Evolutionary conservation across 164 flowering plant genomes (phyloP).

Genomic region (Magnolia changhungtana): DNA sequence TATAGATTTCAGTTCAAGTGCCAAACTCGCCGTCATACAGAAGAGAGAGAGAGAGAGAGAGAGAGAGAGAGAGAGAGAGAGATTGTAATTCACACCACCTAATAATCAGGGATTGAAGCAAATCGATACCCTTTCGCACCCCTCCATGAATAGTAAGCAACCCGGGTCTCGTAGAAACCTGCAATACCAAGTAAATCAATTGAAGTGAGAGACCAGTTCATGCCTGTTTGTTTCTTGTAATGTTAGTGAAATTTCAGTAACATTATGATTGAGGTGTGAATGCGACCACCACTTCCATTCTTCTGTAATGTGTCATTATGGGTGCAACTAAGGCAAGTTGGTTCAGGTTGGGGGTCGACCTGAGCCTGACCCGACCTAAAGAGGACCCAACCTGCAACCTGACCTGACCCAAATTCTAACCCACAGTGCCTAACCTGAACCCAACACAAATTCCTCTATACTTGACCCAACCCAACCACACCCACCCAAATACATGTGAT

Average conservation of each 20-base stretch:
- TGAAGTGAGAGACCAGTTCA: background rate
- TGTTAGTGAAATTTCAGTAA: no score
- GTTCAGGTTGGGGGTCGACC: no score
- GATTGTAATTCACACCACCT: background rate
- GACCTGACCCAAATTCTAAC: no score
- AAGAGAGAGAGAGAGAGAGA: no score
- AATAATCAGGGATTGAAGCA: constrained; percentile 71
- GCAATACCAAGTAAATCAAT: constrained; percentile 18
- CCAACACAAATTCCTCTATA: no score
- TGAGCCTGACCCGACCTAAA: no score
- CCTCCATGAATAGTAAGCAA: constrained; percentile 92
- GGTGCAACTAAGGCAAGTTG: background rate
- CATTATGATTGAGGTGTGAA: background rate
- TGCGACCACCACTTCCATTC: background rate
- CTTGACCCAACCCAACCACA: no score
- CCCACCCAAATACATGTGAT: no score
- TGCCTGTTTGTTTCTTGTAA: background rate
- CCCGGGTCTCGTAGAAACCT: constrained; percentile 93
- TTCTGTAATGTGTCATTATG: background rate
- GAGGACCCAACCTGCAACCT: no score
- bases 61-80: background rate
- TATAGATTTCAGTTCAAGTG: no score
- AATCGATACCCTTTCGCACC: constrained; percentile 81
- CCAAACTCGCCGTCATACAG: no score
- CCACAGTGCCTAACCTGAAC: no score